phyloP scores from a whole-genome alignment of 441 rosid species.

The Populus tomentosa region DNA sequence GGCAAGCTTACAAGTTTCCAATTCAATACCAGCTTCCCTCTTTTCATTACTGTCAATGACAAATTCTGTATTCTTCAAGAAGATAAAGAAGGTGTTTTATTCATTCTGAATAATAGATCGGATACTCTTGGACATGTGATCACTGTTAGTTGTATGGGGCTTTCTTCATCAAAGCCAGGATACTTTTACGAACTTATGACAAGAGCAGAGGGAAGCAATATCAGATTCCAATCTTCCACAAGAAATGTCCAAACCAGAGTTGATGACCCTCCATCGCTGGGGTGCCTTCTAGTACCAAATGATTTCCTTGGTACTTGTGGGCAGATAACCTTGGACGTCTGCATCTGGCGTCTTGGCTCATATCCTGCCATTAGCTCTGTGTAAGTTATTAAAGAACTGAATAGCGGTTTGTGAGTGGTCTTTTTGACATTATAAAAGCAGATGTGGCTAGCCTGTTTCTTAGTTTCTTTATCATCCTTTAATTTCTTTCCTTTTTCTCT shows the following conservation, averaged over 20 bases:
- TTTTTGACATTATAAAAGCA: background rate
- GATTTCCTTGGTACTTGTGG: conserved; percentile 19
- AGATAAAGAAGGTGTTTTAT: conserved; percentile 27
- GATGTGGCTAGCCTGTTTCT: background rate
- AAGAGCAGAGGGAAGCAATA: conserved; percentile 11
- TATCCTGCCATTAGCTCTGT: background rate
- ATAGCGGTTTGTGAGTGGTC: background rate
- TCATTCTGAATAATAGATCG: conserved; percentile 23
- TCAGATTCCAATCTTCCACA: conserved; percentile 25
- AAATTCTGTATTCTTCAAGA: conserved; percentile 30
- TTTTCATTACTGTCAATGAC: conserved; percentile 9
- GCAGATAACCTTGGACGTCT: conserved; percentile 24
- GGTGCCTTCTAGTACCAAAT: conserved; percentile 23
- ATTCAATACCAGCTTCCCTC: conserved; percentile 8
- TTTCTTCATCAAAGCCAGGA: conserved; percentile 12
- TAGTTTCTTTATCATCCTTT: background rate
- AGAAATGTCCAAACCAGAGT: conserved; percentile 11
- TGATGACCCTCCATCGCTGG: conserved; percentile 5
- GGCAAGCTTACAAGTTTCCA: conserved; percentile 4
- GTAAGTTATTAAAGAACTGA: background rate
- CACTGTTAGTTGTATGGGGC: conserved; percentile 24
- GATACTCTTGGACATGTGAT: conserved; percentile 23
- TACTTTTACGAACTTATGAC: conserved; percentile 22
- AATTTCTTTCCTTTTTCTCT: background rate
- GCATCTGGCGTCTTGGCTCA: conserved; percentile 11